Evolutionary conservation across 2,329 filamentous ascomycete species (phyloP), one percentile per base, ranked within the genome.

Genomic region (Arthrobotrys sphaeroides): DNA sequence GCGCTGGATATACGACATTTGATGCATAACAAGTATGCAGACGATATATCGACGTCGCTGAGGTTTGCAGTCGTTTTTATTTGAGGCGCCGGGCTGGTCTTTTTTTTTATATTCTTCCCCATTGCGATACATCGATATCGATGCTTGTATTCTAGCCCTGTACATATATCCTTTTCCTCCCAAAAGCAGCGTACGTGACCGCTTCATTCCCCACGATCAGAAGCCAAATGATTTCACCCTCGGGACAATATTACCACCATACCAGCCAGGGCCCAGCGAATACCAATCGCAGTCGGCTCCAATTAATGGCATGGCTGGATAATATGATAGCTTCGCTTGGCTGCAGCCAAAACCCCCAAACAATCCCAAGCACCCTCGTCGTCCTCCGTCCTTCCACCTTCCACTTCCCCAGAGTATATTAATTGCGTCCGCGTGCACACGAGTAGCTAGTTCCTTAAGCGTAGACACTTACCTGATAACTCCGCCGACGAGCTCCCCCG

Each of bases 221-320:
- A 33, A 33, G 31, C 31, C 31, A 33, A 33, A 40, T 40, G n/a
- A 40, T 40, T 40, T 33, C 31, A 33, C 2, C 31, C 31, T 33
- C 31, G 31, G 20, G 20, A n/a, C n/a, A n/a, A n/a, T n/a, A n/a
- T n/a, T n/a, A n/a, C n/a, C n/a, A n/a, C n/a, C n/a, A n/a, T n/a
- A n/a, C n/a, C n/a, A n/a, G n/a, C n/a, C n/a, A n/a, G n/a, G n/a
- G n/a, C n/a, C n/a, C n/a, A n/a, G n/a, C n/a, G 28, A 10, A 10
- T 5, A 33, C 10, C 28, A 10, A 55, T 55, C 51, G 51, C 51
- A 55, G 51, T 55, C 51, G 51, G 51, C 28, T 31, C 18, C 7
- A 55, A 38, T 55, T 36, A 53, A 53, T 33, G 28, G 31, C 47
- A 55, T 55, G 51, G 51, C 51, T 55, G 51, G 51, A n/a, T 5